Evolutionary conservation across 495 filamentous ascomycete species (phyloP).

Genomic region (Trichoderma orchidacearum): DNA sequence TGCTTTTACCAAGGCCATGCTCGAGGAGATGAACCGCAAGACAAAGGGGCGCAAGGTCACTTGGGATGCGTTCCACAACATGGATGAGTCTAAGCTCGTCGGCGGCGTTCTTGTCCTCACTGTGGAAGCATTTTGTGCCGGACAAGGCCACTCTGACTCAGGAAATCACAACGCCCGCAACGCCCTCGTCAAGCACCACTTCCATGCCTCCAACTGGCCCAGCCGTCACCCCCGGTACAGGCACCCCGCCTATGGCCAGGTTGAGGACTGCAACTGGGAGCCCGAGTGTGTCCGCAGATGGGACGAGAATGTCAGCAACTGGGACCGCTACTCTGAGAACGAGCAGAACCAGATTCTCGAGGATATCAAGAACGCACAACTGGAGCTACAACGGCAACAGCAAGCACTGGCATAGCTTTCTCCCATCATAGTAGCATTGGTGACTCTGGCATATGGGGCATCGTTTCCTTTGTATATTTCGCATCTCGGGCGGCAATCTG

Average conservation of each 20-base stretch:
- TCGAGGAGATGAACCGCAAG: conserved; percentile 39
- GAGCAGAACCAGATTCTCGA: background rate
- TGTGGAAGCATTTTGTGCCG: conserved; percentile 50
- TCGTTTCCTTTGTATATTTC: background rate
- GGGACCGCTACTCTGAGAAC: background rate
- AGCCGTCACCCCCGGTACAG: conserved; percentile 42
- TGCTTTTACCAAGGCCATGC: conserved; percentile 46
- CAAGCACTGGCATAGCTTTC: background rate
- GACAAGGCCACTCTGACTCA: conserved; percentile 50
- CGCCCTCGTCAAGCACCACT: conserved; percentile 50
- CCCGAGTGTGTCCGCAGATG: conserved; percentile 41
- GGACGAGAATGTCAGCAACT: conserved; percentile 31
- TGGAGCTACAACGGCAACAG: background rate
- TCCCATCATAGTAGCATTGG: background rate
- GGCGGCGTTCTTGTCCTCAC: conserved; percentile 44
- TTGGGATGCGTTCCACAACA: conserved; percentile 45
- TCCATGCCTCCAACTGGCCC: conserved; percentile 51
- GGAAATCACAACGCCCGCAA: conserved; percentile 43
- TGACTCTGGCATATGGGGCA: background rate
- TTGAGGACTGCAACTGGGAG: conserved; percentile 52
- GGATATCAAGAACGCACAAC: background rate
- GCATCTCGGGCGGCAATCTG: background rate
- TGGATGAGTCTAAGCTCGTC: conserved; percentile 42
- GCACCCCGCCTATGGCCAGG: conserved; percentile 48
- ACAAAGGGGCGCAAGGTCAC: conserved; percentile 19